Evolutionary conservation across 257 asterid species (phyloP).

Genomic region (Przewalskia tangutica): DNA sequence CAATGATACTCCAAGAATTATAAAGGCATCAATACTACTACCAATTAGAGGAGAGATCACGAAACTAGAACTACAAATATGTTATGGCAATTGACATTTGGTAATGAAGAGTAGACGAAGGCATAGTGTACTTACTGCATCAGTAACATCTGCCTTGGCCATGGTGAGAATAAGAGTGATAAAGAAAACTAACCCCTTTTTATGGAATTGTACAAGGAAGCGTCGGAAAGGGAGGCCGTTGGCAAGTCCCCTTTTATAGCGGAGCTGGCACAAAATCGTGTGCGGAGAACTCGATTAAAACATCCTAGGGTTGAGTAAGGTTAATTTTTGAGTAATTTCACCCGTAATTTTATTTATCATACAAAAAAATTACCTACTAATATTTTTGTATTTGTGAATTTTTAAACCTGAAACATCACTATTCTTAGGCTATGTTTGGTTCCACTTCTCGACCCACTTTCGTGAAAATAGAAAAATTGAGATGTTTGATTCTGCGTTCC

Average conservation of each 20-base stretch:
- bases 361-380: too few relatives aligned
- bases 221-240: neutral
- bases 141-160: neutral
- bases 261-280: neutral
- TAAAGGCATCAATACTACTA: neutral
- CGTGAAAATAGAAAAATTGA: too few relatives aligned
- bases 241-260: neutral
- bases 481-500: too few relatives aligned
- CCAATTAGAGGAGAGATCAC: neutral
- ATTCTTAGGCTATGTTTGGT: too few relatives aligned
- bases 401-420: too few relatives aligned
- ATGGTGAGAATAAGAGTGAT: neutral
- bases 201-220: neutral
- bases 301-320: neutral
- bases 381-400: too few relatives aligned
- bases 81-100: too few relatives aligned
- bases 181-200: neutral
- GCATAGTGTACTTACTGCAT: neutral
- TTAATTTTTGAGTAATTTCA: neutral
- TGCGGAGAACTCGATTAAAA: conserved; percentile 1
- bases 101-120: neutral
- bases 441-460: too few relatives aligned
- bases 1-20: neutral
- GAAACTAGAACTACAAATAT: too few relatives aligned
- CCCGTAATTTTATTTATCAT: too few relatives aligned